Percentiles rank a stretch among this genome's conserved stretches.
These are phyloP conservation scores for Monocercomonoides exilis DNA, from an alignment of 78 protist genomes.

Conservation along the genomic window DNA sequence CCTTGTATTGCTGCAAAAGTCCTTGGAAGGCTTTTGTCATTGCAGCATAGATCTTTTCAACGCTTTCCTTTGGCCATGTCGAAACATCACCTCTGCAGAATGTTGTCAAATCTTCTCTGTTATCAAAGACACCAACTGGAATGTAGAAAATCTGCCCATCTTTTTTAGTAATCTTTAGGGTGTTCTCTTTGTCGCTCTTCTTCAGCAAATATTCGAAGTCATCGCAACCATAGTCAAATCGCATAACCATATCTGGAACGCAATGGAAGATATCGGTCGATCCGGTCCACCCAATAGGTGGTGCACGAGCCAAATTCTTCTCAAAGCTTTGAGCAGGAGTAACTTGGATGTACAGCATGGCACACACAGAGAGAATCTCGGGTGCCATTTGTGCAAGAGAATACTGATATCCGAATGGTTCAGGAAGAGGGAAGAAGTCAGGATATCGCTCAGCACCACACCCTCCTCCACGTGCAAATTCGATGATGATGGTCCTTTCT, in stretches of 20 bases:
- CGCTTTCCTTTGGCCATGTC: slow-evolving; percentile 17
- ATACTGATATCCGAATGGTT: slow-evolving; percentile 22
- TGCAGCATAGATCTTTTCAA: slow-evolving; percentile 13
- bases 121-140: slow-evolving; percentile 36
- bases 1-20: neutral
- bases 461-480: slow-evolving; percentile 42
- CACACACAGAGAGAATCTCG: slow-evolving; percentile 21
- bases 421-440: slow-evolving; percentile 12
- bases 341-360: slow-evolving; percentile 36
- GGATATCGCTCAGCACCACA: neutral
- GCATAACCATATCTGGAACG: slow-evolving; percentile 35
- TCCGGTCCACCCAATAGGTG: neutral
- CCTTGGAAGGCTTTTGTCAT: neutral
- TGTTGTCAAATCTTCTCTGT: slow-evolving; percentile 34
- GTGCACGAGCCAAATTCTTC: slow-evolving; percentile 20
- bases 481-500: slow-evolving; percentile 28
- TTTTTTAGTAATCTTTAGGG: neutral
- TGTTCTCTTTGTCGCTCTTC: neutral
- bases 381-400: slow-evolving; percentile 7
- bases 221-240: slow-evolving; percentile 37
- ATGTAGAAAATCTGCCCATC: neutral
- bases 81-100: neutral
- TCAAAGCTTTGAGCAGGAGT: slow-evolving; percentile 26
- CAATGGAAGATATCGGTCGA: slow-evolving; percentile 25
- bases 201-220: slow-evolving; percentile 15